A percentile compares a stretch with the other conserved stretches of the same genome.
Evolutionary conservation across 495 filamentous ascomycete genomes (phyloP).

Genomic region (Ascobolus immersus): DNA sequence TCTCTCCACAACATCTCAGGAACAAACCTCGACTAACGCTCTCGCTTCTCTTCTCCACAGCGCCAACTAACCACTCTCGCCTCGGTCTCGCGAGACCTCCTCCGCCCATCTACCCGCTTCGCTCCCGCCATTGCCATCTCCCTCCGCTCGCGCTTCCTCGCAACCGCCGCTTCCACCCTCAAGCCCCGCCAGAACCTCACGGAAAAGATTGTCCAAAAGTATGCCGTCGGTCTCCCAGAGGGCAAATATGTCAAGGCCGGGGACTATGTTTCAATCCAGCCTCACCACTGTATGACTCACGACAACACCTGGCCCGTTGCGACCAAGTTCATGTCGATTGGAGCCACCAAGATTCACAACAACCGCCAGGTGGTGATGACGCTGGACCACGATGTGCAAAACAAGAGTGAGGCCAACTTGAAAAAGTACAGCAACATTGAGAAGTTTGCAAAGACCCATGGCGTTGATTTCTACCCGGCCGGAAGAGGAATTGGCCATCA

Average conservation of each 20-base stretch:
- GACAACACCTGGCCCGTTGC: slow-evolving; percentile 81
- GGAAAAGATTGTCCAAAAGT: slow-evolving; percentile 72
- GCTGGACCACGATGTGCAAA: slow-evolving; percentile 84
- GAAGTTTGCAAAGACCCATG: slow-evolving; percentile 57
- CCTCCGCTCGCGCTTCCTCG: slow-evolving; percentile 12
- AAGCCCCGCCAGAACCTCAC: slow-evolving; percentile 52
- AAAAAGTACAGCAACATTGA: slow-evolving; percentile 72
- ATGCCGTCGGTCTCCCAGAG: slow-evolving; percentile 41
- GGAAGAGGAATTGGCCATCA: slow-evolving; percentile 73
- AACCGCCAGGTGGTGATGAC: slow-evolving; percentile 64
- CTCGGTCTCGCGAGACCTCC: no score
- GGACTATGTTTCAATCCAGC: slow-evolving; percentile 60
- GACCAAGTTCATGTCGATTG: slow-evolving; percentile 67
- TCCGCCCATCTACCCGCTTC: slow-evolving; percentile 17
- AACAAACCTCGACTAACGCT: no score
- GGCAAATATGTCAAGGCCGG: slow-evolving; percentile 49
- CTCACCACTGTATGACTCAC: slow-evolving; percentile 65
- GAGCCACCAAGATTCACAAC: slow-evolving; percentile 49
- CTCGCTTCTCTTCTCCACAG: no score
- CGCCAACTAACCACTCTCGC: no score
- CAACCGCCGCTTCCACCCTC: slow-evolving; percentile 13
- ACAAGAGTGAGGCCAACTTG: slow-evolving; percentile 56
- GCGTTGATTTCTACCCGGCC: slow-evolving; percentile 61
- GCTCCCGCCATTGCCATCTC: slow-evolving; percentile 16
- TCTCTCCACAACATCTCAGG: no score